Evolutionary conservation across 2,329 filamentous ascomycete species (phyloP), one percentile per base, ranked within the genome.

Genomic region (Beauveria rudraprayagi): DNA sequence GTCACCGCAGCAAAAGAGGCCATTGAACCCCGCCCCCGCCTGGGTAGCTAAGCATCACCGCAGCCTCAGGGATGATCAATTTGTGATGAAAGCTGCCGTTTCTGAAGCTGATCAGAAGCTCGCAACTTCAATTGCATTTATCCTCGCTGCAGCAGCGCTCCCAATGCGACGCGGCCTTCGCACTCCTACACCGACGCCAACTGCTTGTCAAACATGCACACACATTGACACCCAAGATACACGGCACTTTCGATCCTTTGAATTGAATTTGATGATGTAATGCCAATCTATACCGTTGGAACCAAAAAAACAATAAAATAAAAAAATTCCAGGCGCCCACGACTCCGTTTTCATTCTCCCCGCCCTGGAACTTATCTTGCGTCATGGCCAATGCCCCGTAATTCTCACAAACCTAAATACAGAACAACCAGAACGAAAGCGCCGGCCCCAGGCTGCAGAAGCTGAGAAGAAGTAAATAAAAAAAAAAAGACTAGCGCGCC

Each of bases 341-440:
- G 5, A 34, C 30, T 11, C 56, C 56, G 56, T 58, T 51, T 58
- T 50, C 46, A 43, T 30, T 58, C 9, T 22, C 8, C n/a, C 54
- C 10, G 26, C 10, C n/a, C 22, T 17, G 14, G n/a, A n/a, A 7
- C 56, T 26, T 50, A 46, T 50, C 44, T 58, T 58, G 56, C 56
- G 56, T 58, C 56, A 58, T 58, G 46, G 46, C 56, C 44, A 40
- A 30, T 9, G 24, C 54, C 54, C 56, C 46, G 46, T 51, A 51
- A 48, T 58, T 43, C 30, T 30, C 22, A n/a, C 6, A 58, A 58
- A 43, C 56, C 34, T 43, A 51, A 34, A 51, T 22, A 14, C 40
- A 55, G 28, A n/a, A 19, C 24, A 28, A 11, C 6, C 52, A 8
- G 43, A 43, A n/a, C 24, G 54, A 26, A 47, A 37, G 28, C 30